phyloP scores from a whole-genome alignment of 257 asterid species.

The Anisodus tanguticus region DNA sequence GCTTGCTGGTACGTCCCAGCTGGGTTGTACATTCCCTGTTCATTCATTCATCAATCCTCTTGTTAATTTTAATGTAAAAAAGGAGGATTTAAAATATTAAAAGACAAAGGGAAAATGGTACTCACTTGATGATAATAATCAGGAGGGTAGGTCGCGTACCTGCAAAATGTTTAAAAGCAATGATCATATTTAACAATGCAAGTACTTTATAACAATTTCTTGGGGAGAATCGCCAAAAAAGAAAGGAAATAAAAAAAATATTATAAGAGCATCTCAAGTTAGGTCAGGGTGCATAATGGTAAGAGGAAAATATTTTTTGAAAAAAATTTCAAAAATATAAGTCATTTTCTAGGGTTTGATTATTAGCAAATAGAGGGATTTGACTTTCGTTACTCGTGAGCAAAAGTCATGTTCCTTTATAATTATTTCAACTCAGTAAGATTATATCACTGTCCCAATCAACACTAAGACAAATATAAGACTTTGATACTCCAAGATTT shows the following conservation, averaged over 20 bases:
- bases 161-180: slow-evolving; percentile 37
- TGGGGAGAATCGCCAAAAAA: not conserved
- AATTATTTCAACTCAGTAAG: too few species aligned
- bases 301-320: not conserved
- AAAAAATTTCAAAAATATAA: too few species aligned
- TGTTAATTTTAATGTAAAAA: not conserved
- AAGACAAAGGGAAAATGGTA: not conserved
- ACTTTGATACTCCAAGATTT: not conserved
- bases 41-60: not conserved
- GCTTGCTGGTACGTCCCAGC: slow-evolving; percentile 60
- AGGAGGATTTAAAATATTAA: not conserved
- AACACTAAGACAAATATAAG: too few species aligned
- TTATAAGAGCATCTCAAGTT: not conserved
- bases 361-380: too few species aligned
- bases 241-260: too few species aligned
- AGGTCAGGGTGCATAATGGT: not conserved
- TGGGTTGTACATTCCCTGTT: slow-evolving; percentile 75
- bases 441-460: not conserved
- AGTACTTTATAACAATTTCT: not conserved
- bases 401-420: too few species aligned
- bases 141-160: slow-evolving; percentile 73
- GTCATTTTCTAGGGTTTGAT: too few species aligned
- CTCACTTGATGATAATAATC: slow-evolving; percentile 82
- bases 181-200: not conserved
- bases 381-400: too few species aligned